These are phyloP conservation scores for Pythium utonaiense DNA, from an alignment of 352 stramenopile genomes.

Conservation along the genomic window DNA sequence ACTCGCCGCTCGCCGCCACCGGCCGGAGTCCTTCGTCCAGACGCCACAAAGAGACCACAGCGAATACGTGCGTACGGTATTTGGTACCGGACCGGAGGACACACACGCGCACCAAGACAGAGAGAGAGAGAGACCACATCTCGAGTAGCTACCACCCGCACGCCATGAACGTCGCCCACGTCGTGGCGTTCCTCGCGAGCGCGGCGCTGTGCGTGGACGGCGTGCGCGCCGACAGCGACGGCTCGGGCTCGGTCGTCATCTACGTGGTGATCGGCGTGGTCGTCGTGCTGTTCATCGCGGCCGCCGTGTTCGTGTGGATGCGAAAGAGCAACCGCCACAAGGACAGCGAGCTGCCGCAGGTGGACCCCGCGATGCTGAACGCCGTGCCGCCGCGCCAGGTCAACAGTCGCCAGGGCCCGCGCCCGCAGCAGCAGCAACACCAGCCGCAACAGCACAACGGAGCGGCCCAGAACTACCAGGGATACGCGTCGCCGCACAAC, in stretches of 20 bases:
- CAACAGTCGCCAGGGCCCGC: not conserved
- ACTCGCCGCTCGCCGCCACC: not conserved
- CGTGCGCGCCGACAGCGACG: constrained; percentile 12
- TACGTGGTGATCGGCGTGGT: constrained; percentile 57
- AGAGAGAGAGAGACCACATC: not conserved
- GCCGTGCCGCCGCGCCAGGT: not conserved
- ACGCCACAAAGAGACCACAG: not conserved
- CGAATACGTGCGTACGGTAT: no score
- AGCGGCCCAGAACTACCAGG: not conserved
- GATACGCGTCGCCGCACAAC: constrained; percentile 3
- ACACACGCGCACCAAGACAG: not conserved
- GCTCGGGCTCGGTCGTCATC: constrained; percentile 41
- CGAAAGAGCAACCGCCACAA: constrained; percentile 28
- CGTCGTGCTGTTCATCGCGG: constrained; percentile 43
- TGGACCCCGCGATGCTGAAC: not conserved
- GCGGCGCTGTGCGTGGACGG: constrained; percentile 10
- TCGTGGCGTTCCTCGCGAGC: constrained; percentile 13
- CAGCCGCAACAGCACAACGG: not conserved
- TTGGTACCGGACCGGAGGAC: no score
- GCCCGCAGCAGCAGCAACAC: not conserved
- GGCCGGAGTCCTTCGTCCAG: not conserved
- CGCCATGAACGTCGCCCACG: constrained; percentile 4
- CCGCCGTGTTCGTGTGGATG: constrained; percentile 50
- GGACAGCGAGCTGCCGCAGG: constrained; percentile 4
- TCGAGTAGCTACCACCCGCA: not conserved